Evolutionary conservation across 192 early-diverging fungal genomes (phyloP).

Genomic region (Gamsiella multidivaricata): DNA sequence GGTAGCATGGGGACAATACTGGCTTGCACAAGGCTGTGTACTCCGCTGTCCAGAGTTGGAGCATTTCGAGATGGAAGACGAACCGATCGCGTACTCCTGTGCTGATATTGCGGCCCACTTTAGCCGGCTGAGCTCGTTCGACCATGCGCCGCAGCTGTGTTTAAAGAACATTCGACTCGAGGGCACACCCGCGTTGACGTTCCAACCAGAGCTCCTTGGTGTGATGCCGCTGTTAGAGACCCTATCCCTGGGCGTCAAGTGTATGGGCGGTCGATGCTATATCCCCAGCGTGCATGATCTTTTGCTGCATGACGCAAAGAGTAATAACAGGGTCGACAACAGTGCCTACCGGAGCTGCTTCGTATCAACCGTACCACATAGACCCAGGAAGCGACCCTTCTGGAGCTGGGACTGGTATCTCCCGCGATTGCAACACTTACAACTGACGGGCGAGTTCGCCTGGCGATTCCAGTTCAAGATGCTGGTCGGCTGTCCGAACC

Average conservation of each 20-base stretch:
- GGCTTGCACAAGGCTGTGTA: neutral
- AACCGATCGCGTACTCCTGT: no score
- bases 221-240: neutral
- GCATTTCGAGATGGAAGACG: slow-evolving; percentile 11
- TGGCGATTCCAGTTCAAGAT: slow-evolving; percentile 22
- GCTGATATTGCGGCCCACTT: no score
- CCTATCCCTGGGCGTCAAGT: neutral
- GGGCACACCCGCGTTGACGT: slow-evolving; percentile 7
- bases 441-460: slow-evolving; percentile 12
- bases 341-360: no score
- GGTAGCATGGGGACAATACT: neutral
- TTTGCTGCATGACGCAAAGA: neutral
- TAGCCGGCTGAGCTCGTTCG: no score
- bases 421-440: neutral
- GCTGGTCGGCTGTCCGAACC: slow-evolving; percentile 19
- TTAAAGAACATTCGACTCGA: slow-evolving; percentile 1
- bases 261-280: neutral
- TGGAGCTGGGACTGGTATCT: slow-evolving; percentile 39
- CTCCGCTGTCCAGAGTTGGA: neutral
- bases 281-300: neutral
- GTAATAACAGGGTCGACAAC: neutral
- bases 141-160: no score
- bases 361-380: no score
- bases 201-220: slow-evolving; percentile 5
- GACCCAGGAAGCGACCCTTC: neutral